Base-by-base conservation (phyloP, 208 protist species). In the Acanthamoeba triangularis region DNA sequence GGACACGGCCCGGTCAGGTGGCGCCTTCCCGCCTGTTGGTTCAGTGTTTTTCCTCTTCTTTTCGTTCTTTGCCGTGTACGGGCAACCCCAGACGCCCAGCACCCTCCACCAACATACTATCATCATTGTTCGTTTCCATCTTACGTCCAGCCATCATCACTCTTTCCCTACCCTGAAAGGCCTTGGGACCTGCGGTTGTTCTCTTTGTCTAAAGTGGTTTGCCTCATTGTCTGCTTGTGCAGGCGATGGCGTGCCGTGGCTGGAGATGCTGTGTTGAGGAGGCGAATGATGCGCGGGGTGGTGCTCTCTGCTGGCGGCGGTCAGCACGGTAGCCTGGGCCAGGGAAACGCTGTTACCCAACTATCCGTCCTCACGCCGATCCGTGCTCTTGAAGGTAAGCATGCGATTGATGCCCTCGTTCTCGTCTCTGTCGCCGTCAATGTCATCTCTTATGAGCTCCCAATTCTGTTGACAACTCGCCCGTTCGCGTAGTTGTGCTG, bases 281-380 rank as follows among this genome's bases (percentile, higher is more conserved):
- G 30, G 69, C 30, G 69, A 18, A 78, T 78, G 69, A 35, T 44
- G 69, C 69, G 69, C 20, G 69, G 69, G 33, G n/a, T 78, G 30
- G 69, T 78, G 16, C 69, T 78, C 33, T 35, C 69, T 44, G n/a
- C 33, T 44, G 69, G 69, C 69, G 69, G 69, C 69, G 69, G 69
- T 23, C 18, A 47, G 69, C 69, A 78, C 33, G 69, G 69, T 8
- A 47, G 30, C 37, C 69, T 78, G 69, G 69, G 69, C 69, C 69
- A 47, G 2, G 69, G 69, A 10, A 33, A 78, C 16, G 69, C 33
- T 33, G 69, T 78, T 44, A 78, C 69, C 33, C 69, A 78, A 44
- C 33, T 78, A 1, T 78, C 69, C 30, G 69, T 78, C 30, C 69
- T 78, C 69, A 78, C 69, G 5, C 69, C 69, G 33, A 78, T 78